phyloP scores from a whole-genome alignment of 2,329 filamentous ascomycete genomes.

The Penicillium italicum region DNA sequence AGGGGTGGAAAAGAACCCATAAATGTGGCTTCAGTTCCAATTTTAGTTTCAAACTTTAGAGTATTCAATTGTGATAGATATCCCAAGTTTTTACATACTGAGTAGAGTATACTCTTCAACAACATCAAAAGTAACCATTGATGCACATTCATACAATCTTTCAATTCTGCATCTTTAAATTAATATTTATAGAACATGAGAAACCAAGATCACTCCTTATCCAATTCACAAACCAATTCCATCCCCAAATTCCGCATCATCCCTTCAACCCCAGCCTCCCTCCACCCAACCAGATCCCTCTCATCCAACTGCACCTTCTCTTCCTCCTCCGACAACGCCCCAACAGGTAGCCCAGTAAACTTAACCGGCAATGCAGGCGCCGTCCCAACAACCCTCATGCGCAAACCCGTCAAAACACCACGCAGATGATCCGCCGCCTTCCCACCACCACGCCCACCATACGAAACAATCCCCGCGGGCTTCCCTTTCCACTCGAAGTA shows the following conservation, averaged over 20 bases:
- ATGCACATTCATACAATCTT: neutral
- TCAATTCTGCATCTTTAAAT: neutral
- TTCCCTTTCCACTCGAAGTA: slow-evolving; percentile 58
- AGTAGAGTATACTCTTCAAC: too few relatives aligned
- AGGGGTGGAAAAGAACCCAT: too few relatives aligned
- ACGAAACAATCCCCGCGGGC: slow-evolving; percentile 52
- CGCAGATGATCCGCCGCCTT: slow-evolving; percentile 38
- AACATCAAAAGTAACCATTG: neutral
- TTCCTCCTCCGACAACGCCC: slow-evolving; percentile 25
- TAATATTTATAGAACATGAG: neutral
- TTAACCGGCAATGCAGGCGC: slow-evolving; percentile 31
- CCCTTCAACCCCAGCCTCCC: slow-evolving; percentile 18
- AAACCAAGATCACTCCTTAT: slow-evolving; percentile 8
- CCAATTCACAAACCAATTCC: slow-evolving; percentile 26
- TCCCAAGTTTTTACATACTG: too few relatives aligned
- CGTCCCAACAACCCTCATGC: slow-evolving; percentile 34
- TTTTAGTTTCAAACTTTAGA: too few relatives aligned
- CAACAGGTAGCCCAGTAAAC: slow-evolving; percentile 21
- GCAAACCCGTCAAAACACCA: slow-evolving; percentile 33
- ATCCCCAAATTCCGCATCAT: slow-evolving; percentile 28
- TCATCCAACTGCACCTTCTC: slow-evolving; percentile 18
- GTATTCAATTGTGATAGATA: too few relatives aligned
- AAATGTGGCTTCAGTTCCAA: too few relatives aligned
- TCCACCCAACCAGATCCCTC: slow-evolving; percentile 23
- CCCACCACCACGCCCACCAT: slow-evolving; percentile 47